These are phyloP conservation scores for Naganishia kalamii DNA, from an alignment of 768 basidiomycete species.

Conservation along the genomic window DNA sequence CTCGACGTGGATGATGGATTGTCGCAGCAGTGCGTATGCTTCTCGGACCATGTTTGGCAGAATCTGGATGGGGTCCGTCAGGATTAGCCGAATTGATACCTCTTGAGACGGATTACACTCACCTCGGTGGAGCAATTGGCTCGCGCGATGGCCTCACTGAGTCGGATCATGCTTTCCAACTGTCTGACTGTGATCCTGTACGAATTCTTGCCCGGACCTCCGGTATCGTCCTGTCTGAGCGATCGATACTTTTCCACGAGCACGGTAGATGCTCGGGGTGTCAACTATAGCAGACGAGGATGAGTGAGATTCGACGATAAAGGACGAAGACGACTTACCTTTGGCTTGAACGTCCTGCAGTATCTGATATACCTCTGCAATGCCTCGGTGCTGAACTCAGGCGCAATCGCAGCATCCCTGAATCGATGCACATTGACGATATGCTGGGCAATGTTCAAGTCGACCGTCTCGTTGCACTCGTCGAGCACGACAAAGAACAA, in stretches of 20 bases:
- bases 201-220: slow-evolving; percentile 79
- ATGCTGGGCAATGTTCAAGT: slow-evolving; percentile 88
- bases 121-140: slow-evolving; percentile 94
- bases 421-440: slow-evolving; percentile 97
- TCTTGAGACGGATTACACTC: slow-evolving; percentile 28
- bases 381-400: slow-evolving; percentile 95
- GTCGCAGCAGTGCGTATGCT: slow-evolving; percentile 83
- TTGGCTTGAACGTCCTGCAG: slow-evolving; percentile 94
- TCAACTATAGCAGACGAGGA: slow-evolving; percentile 57
- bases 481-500: slow-evolving; percentile 97
- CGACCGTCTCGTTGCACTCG: slow-evolving; percentile 87
- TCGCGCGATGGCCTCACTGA: slow-evolving; percentile 93
- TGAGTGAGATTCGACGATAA: background rate
- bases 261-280: slow-evolving; percentile 82
- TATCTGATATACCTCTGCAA: slow-evolving; percentile 94
- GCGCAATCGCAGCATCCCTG: slow-evolving; percentile 86
- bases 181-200: slow-evolving; percentile 98
- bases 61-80: slow-evolving; percentile 55
- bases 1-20: slow-evolving; percentile 98
- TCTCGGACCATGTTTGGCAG: slow-evolving; percentile 90
- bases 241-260: slow-evolving; percentile 92
- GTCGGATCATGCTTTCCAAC: slow-evolving; percentile 94
- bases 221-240: slow-evolving; percentile 83
- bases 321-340: slow-evolving; percentile 53
- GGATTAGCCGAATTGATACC: background rate